Evolutionary conservation across 108 stramenopile species (phyloP), one percentile per base, ranked within the genome.

Genomic region (Bacterosira constricta): DNA sequence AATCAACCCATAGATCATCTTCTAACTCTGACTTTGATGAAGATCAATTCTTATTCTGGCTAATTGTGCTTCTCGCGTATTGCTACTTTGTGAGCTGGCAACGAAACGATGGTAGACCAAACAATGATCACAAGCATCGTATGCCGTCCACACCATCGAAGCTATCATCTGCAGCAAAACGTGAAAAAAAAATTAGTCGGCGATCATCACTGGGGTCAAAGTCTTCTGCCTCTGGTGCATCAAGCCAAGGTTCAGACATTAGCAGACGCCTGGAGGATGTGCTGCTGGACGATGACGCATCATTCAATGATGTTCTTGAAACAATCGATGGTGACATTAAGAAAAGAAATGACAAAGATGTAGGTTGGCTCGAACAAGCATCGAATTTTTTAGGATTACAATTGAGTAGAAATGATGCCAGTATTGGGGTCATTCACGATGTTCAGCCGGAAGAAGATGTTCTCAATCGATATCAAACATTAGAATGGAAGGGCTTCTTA

Each of bases 401-500:
- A 20, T 51, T 74, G 15, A 17, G 29, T 37, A 17, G 12, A 25
- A 13, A 39, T 30, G 34, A 29, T n/a, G n/a, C n/a, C 3, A 49
- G 44, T 27, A 3, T 12, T 11, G 32, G 21, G 27, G 38, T 6
- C 11, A 32, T 55, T 54, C 21, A 13, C 1, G 54, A 53, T 41
- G 63, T n/a, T 15, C 45, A 68, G 23, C 55, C 13, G 23, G 65
- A 71, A 23, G 46, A 68, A n/a, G 73, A 69, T 70, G 55, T 93
- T 15, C 81, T 93, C 13, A 90, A 91, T 72, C 69, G 87, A 26
- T 71, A 87, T 45, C 95, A 96, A 71, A 89, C 95, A 8, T 85
- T 92, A 52, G 95, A 96, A 62, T 96, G 92, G 95, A 96, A 94
- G 60, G 85, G 82, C 3, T 56, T 75, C 0, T 86, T 96, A 82